Evolutionary conservation across 768 basidiomycete species (phyloP).

Genomic region (Suillus lakei): DNA sequence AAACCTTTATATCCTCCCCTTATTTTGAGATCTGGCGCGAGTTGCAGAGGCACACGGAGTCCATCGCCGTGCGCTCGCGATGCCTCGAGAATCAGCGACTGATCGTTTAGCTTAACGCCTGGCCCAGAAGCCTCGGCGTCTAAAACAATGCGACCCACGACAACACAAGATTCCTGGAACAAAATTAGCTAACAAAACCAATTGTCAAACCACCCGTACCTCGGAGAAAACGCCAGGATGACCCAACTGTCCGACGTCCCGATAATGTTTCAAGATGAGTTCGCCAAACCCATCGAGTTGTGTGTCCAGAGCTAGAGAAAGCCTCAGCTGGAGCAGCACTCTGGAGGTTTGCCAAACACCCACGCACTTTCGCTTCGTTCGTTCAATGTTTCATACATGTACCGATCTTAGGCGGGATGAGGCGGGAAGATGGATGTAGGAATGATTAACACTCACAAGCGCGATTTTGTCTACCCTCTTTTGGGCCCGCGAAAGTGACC

Average conservation of each 20-base stretch:
- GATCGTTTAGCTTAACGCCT: conserved; percentile 72
- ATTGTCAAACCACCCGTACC: conserved; percentile 33
- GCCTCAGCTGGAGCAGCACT: conserved; percentile 2
- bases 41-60: conserved; percentile 69
- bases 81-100: conserved; percentile 78
- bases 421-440: neutral
- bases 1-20: conserved; percentile 65
- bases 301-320: conserved; percentile 72
- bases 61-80: conserved; percentile 77
- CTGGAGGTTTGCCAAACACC: conserved; percentile 9
- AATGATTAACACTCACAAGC: conserved; percentile 53
- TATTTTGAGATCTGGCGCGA: conserved; percentile 68
- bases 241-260: conserved; percentile 66
- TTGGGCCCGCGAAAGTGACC: conserved; percentile 36
- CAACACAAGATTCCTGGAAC: conserved; percentile 61
- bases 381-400: conserved; percentile 92
- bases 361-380: conserved; percentile 78
- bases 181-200: conserved; percentile 4
- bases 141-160: conserved; percentile 75
- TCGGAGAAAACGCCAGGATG: conserved; percentile 72
- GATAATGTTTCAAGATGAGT: conserved; percentile 70
- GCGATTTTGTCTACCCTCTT: conserved; percentile 38
- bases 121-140: conserved; percentile 65
- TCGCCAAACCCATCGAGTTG: conserved; percentile 88
- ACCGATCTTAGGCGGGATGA: conserved; percentile 59